Evolutionary conservation across 2,329 filamentous ascomycete species (phyloP).

Genomic region (Penicillium olsonii): DNA sequence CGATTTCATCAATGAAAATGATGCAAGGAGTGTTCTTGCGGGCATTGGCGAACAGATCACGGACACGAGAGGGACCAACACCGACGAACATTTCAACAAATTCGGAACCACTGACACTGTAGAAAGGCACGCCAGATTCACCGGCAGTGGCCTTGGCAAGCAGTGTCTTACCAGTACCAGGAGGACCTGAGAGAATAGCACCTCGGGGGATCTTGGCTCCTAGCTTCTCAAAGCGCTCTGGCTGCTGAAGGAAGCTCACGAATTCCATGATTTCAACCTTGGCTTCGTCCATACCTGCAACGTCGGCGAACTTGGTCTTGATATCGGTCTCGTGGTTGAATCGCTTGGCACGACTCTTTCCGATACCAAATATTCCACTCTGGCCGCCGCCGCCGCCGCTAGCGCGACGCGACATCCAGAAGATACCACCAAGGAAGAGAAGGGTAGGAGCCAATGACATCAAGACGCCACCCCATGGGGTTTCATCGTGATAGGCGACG

Average conservation of each 20-base stretch:
- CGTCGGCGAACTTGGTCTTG: slow-evolving; percentile 95
- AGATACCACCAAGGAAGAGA: slow-evolving; percentile 78
- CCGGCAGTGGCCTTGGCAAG: slow-evolving; percentile 96
- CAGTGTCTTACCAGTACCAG: slow-evolving; percentile 96
- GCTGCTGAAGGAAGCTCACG: slow-evolving; percentile 93
- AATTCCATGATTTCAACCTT: slow-evolving; percentile 99
- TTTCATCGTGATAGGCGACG: slow-evolving; percentile 80
- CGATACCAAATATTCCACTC: slow-evolving; percentile 90
- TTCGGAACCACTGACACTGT: slow-evolving; percentile 95
- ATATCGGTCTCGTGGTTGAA: slow-evolving; percentile 97
- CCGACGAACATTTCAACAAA: slow-evolving; percentile 99
- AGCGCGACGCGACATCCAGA: slow-evolving; percentile 77
- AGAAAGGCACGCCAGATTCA: slow-evolving; percentile 96
- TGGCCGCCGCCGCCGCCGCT: slow-evolving; percentile 64
- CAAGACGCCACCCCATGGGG: slow-evolving; percentile 70
- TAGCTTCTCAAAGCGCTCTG: slow-evolving; percentile 86
- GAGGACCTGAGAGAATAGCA: slow-evolving; percentile 94
- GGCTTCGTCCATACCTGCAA: slow-evolving; percentile 97
- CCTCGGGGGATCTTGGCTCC: slow-evolving; percentile 97
- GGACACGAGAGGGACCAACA: slow-evolving; percentile 92
- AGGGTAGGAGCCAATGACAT: slow-evolving; percentile 84
- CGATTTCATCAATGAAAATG: slow-evolving; percentile 99
- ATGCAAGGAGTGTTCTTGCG: slow-evolving; percentile 97
- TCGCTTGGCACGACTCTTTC: slow-evolving; percentile 91
- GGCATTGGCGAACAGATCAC: slow-evolving; percentile 91